Percentiles rank a stretch among this genome's conserved stretches.
These are phyloP conservation scores for Oxalis stricta DNA, from an alignment of 441 rosid species.

Conservation along the genomic window DNA sequence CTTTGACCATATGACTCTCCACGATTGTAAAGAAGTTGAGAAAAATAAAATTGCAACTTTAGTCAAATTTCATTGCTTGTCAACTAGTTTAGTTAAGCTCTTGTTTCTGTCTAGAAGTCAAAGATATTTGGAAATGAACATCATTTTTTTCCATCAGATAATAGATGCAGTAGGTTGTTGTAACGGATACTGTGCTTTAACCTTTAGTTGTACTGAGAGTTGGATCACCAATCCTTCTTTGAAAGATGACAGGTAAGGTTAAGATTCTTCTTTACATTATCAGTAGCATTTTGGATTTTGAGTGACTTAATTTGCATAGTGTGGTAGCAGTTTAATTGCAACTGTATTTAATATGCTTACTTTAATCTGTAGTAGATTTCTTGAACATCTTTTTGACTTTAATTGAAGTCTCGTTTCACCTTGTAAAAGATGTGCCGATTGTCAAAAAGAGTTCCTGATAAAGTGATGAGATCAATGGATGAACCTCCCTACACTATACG, in stretches of 20 bases:
- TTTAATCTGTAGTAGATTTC: constrained; percentile 65
- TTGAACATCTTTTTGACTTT: constrained; percentile 75
- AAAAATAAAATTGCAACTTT: neutral
- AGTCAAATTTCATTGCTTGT: neutral
- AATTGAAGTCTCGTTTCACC: constrained; percentile 91
- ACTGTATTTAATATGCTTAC: constrained; percentile 2
- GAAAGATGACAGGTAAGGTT: constrained; percentile 86
- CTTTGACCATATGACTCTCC: constrained; percentile 1
- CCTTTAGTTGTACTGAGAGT: constrained; percentile 90
- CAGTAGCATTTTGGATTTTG: neutral
- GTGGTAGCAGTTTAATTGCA: neutral
- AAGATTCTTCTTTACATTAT: neutral
- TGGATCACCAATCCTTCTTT: constrained; percentile 93
- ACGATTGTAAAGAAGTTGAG: neutral
- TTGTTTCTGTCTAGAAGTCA: constrained; percentile 1
- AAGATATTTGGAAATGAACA: constrained; percentile 4
- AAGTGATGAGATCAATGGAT: constrained; percentile 84
- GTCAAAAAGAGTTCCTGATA: constrained; percentile 92
- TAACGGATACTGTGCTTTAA: constrained; percentile 85
- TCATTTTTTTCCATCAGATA: constrained; percentile 38
- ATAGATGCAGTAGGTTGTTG: constrained; percentile 96
- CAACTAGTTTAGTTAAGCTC: neutral
- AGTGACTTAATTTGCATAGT: neutral
- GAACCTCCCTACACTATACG: constrained; percentile 94
- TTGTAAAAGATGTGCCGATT: constrained; percentile 75